phyloP scores from a whole-genome alignment of 768 basidiomycete species.

The Pisolithus microcarpus region DNA sequence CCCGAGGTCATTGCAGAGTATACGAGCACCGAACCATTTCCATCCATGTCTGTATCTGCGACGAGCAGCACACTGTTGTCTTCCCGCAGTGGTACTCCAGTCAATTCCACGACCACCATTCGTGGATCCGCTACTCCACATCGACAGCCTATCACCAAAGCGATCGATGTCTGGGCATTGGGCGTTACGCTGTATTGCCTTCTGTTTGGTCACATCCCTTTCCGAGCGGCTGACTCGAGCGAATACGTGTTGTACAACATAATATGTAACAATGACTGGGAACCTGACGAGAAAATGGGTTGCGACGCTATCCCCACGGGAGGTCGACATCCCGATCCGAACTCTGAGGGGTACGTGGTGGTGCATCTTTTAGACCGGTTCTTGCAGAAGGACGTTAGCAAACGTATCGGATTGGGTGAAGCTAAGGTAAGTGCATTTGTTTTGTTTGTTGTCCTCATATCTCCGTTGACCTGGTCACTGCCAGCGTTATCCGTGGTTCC shows the following conservation, averaged over 20 bases:
- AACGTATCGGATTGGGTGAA: conserved; percentile 70
- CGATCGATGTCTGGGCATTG: conserved; percentile 97
- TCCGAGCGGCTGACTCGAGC: conserved; percentile 45
- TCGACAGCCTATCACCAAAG: conserved; percentile 69
- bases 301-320: conserved; percentile 58
- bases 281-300: conserved; percentile 63
- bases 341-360: conserved; percentile 52
- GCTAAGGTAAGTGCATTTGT: conserved; percentile 59
- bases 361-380: conserved; percentile 67
- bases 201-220: conserved; percentile 83
- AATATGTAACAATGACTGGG: conserved; percentile 74
- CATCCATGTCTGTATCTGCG: conserved; percentile 25
- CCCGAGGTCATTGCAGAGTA: conserved; percentile 86
- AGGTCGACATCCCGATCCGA: conserved; percentile 42
- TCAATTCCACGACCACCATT: conserved; percentile 24
- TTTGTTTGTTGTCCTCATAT: background rate
- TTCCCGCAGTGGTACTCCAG: conserved; percentile 22
- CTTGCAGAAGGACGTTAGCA: conserved; percentile 71
- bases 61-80: conserved; percentile 26
- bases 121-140: conserved; percentile 19
- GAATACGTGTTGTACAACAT: conserved; percentile 76
- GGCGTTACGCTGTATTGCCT: conserved; percentile 95
- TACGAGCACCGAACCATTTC: conserved; percentile 29
- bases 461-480: background rate
- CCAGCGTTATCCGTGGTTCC: conserved; percentile 60